Base-by-base conservation (phyloP, 2,329 filamentous ascomycete genomes). In the Claviceps capensis region DNA sequence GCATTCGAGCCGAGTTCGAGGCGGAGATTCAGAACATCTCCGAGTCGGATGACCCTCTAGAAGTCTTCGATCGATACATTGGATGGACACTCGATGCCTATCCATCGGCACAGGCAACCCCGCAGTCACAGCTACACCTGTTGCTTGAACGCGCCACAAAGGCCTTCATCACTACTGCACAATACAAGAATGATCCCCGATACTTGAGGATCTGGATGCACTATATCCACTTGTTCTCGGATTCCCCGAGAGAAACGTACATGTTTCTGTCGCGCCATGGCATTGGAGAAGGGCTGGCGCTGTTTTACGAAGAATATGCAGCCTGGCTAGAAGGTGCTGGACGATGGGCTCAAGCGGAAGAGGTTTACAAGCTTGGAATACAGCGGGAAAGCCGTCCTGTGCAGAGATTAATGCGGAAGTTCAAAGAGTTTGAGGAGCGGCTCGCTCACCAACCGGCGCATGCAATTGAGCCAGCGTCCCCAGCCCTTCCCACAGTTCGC, bases 221-320 rank as follows among this genome's bases (percentile, higher is more conserved):
- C 62, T 98, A 97, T 67, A 94, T 97, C 62, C 79, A 85, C 49
- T 81, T 96, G 60, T 97, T 97, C 69, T 86, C 88, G 4, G 93
- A 97, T 64, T 76, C 88, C n/a, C 90, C 91, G 2, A 83, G 91
- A 50, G 93, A 98, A 68, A 88, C 86, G 0, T 98, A 90, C 65
- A 82, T 93, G 47, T 98, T 94, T 63, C 76, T 98, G 38, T 85
- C 91, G 13, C 85, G 90, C 49, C 89, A 98, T 64, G 78, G 77
- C 56, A 88, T 98, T 54, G 93, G 91, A 55, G 89, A 96, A 62
- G 74, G 77, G 0, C 77, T 98, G 2, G 93, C 93, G 1, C 73
- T 97, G 3, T 98, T 89, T 67, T 98, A 98, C 68, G 93, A 98
- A 65, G 93, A 97, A 63, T 98, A 95, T 64, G 90, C 93, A 1